Evolutionary conservation across 306 rosid species (phyloP), one percentile per base, ranked within the genome.

Genomic region (Cicer chorassanicum): DNA sequence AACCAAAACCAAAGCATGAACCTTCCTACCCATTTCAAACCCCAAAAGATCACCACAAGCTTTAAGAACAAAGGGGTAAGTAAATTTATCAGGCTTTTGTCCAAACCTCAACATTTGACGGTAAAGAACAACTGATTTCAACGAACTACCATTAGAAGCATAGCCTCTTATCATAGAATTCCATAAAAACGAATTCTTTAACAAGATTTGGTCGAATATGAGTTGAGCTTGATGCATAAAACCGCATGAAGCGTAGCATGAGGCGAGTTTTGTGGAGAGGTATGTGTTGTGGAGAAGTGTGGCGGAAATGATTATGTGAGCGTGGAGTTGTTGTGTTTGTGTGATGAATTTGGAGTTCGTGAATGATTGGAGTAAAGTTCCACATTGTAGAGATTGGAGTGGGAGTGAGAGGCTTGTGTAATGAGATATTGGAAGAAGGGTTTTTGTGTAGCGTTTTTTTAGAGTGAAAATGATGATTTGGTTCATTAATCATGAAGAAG

Each of bases 1-100:
- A 72, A 80, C 77, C 79, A 83, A 40, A 16, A 73, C 90, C 84
- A 78, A 85, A 24, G 80, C 76, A 50, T 86, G 95, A 81, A 89
- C 79, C 60, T 42, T 74, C 71, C 59, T 84, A 29, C 90, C 90
- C n/a, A 79, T 81, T 61, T 63, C 84, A 50, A 13, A 15, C 60
- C 80, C 45, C 60, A 84, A 46, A 78, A 82, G 73, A 73, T 86
- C 88, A 42, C 90, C 90, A 14, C 92, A 87, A 5, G 87, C 90
- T 79, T 88, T 84, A 7, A 88, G 83, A 55, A 88, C 88, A 86
- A 74, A 88, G 19, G 90, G 90, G 71, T 82, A 88, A n/a, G 90
- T 86, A 60, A 80, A 90, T 40, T 90, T 70, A 61, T 90, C 87
- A 3, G 80, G 78, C 74, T 74, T 84, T 16, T 29, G 79, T 29